Evolutionary conservation across 2,329 filamentous ascomycete species (phyloP), one percentile per base, ranked within the genome.

Genomic region (Claviceps cyperi): DNA sequence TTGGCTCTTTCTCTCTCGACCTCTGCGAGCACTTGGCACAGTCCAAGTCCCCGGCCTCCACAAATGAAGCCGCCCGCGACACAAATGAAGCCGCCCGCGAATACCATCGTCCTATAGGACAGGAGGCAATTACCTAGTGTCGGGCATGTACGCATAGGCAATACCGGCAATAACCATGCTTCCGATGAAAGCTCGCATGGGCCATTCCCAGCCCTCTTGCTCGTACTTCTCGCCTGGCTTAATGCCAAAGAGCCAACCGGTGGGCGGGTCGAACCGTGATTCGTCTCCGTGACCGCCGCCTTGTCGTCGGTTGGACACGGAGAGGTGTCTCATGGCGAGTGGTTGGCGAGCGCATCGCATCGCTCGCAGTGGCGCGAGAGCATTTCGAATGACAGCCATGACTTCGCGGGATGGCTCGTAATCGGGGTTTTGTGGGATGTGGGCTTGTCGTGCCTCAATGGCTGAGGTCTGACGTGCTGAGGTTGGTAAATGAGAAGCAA

Each of bases 161-260:
- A 96, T 74, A 54, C 78, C 80, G 50, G 82, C 83, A 56, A 88
- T 74, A 28, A 80, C 69, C 62, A 94, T 70, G 62, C 81, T 84
- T 65, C 83, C 85, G 69, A 94, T 89, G 47, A 90, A 89, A 66
- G 86, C 86, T 66, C 84, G 84, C 74, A 84, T 90, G 50, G 89
- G 70, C 57, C 76, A 81, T 77, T 98, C 92, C 92, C 92, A 98
- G 48, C 91, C 92, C 73, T 98, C 92, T 68, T 88, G 86, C 77
- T 94, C 81, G 65, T 87, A 82, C 76, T 96, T 94, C 80, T 96
- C 87, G 55, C 90, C 90, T 37, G 92, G 92, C 75, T 89, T 90
- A 60, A 96, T 78, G 58, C 90, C 90, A 68, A 86, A 96, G 61
- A 98, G 80, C 87, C 89, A 96, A 61, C 92, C 92, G 51, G 75